Evolutionary conservation across 148 eudicot species (phyloP).

Genomic region (Fagopyrum tataricum): DNA sequence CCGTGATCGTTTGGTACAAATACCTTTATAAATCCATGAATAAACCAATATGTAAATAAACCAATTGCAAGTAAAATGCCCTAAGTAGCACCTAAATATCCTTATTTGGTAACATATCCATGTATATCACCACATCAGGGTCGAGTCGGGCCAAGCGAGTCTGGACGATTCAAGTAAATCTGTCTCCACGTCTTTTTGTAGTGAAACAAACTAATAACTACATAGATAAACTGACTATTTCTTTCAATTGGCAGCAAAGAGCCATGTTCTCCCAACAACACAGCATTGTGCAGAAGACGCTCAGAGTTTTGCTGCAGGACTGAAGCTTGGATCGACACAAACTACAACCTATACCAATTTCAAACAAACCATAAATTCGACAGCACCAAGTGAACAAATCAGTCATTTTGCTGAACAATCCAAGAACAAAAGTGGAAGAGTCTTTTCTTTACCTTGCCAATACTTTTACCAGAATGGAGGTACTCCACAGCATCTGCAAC

Average conservation of each 20-base stretch:
- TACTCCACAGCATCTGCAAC: conserved; percentile 95
- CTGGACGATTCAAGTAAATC: too few species aligned
- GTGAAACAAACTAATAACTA: background rate
- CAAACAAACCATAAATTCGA: conserved; percentile 2
- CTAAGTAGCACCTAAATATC: background rate
- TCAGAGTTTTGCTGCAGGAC: conserved; percentile 54
- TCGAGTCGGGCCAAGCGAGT: too few species aligned
- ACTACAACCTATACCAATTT: conserved; percentile 59
- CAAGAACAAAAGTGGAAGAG: background rate
- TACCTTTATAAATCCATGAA: too few species aligned
- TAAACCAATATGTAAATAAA: too few species aligned
- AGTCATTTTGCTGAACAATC: background rate
- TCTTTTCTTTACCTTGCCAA: conserved; percentile 59
- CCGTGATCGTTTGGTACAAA: too few species aligned
- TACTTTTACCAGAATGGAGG: conserved; percentile 89
- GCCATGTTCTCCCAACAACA: background rate
- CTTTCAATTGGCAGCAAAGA: background rate
- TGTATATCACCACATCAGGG: background rate
- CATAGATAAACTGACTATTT: background rate
- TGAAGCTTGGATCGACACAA: conserved; percentile 63
- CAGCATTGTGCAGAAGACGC: background rate
- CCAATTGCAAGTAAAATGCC: too few species aligned
- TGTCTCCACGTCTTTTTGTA: too few species aligned
- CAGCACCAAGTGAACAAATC: background rate
- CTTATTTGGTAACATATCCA: background rate